phyloP scores from a whole-genome alignment of 768 basidiomycete species.

The Russula sp. region DNA sequence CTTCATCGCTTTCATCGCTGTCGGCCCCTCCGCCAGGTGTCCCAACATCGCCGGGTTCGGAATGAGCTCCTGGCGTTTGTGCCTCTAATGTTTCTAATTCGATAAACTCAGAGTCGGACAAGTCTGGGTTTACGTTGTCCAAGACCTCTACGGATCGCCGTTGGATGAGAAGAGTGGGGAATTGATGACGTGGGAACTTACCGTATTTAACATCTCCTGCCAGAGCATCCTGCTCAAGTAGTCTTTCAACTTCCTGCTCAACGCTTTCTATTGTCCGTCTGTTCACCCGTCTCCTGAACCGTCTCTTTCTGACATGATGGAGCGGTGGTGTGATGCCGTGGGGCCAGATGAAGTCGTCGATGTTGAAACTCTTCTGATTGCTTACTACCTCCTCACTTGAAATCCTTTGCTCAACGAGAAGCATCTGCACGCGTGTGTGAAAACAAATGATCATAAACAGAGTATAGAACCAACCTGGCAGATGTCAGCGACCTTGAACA shows the following conservation, averaged over 20 bases:
- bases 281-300: slow-evolving; percentile 88
- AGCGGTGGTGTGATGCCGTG: slow-evolving; percentile 94
- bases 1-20: slow-evolving; percentile 52
- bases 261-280: slow-evolving; percentile 87
- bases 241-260: slow-evolving; percentile 84
- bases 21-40: slow-evolving; percentile 52
- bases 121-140: slow-evolving; percentile 85
- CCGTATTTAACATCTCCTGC: slow-evolving; percentile 76
- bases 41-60: slow-evolving; percentile 55
- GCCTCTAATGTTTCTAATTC: slow-evolving; percentile 59
- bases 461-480: slow-evolving; percentile 61
- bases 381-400: slow-evolving; percentile 59
- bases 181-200: slow-evolving; percentile 23
- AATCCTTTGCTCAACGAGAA: slow-evolving; percentile 75
- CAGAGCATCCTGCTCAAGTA: slow-evolving; percentile 71
- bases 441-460: slow-evolving; percentile 13
- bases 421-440: slow-evolving; percentile 59
- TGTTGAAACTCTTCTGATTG: slow-evolving; percentile 65
- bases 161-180: neutral
- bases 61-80: slow-evolving; percentile 60
- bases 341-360: slow-evolving; percentile 96
- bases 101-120: slow-evolving; percentile 83
- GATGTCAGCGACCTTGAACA: slow-evolving; percentile 99
- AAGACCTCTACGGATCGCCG: slow-evolving; percentile 52
- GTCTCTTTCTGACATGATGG: slow-evolving; percentile 79